Conservation (phyloP, 2,329 filamentous ascomycete species). For the Fusarium brachygibbosum region DNA sequence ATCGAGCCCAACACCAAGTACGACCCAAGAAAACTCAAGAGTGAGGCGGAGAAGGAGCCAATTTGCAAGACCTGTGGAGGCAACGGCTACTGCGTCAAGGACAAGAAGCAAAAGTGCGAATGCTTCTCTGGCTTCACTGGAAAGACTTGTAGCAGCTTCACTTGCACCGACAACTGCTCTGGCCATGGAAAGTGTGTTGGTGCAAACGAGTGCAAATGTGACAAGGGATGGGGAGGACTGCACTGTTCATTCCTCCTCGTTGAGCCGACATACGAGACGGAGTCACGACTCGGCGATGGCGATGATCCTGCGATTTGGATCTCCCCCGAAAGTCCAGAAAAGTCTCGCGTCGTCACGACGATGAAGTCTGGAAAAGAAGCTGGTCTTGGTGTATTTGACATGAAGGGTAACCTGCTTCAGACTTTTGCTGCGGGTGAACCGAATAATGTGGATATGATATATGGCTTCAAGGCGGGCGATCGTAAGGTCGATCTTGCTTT, state of each 20-base stretch:
- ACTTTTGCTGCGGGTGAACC: slow-evolving; percentile 61
- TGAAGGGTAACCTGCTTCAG: slow-evolving; percentile 63
- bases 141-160: slow-evolving; percentile 52
- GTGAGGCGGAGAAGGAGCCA: slow-evolving; percentile 44
- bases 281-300: slow-evolving; percentile 59
- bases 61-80: slow-evolving; percentile 54
- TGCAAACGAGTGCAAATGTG: slow-evolving; percentile 58
- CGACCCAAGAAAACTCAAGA: slow-evolving; percentile 51
- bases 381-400: slow-evolving; percentile 64
- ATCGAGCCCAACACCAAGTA: slow-evolving; percentile 57
- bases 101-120: slow-evolving; percentile 50
- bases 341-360: slow-evolving; percentile 66
- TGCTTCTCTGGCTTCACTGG: slow-evolving; percentile 62
- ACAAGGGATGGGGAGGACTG: slow-evolving; percentile 59
- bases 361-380: slow-evolving; percentile 64
- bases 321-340: slow-evolving; percentile 55
- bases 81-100: slow-evolving; percentile 56
- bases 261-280: slow-evolving; percentile 58
- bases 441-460: slow-evolving; percentile 69
- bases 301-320: slow-evolving; percentile 66
- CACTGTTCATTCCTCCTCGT: slow-evolving; percentile 62
- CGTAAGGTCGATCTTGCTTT: slow-evolving; percentile 63
- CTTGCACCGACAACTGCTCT: slow-evolving; percentile 59
- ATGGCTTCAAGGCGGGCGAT: slow-evolving; percentile 60
- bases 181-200: slow-evolving; percentile 58